phyloP scores from a whole-genome alignment of 2,329 filamentous ascomycete species.

The Fusarium decemcellulare region DNA sequence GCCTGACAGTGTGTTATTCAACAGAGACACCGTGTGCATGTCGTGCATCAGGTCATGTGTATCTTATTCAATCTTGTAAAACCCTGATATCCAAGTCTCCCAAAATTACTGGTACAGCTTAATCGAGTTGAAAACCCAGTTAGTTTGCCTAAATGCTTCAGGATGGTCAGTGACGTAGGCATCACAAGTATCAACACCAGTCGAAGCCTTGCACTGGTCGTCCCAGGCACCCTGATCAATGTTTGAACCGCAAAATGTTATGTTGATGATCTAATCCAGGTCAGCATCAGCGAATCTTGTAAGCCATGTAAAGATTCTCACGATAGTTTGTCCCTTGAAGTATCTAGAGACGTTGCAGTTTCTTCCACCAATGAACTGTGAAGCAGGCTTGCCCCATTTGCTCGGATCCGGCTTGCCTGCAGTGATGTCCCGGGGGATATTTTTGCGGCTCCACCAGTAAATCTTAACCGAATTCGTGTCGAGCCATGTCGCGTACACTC shows the following conservation, averaged over 20 bases:
- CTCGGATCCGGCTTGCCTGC: conserved; percentile 71
- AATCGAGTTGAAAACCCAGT: conserved; percentile 79
- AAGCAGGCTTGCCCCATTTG: conserved; percentile 75
- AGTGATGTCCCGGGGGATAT: conserved; percentile 72
- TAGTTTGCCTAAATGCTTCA: conserved; percentile 74
- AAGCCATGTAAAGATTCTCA: conserved; percentile 48
- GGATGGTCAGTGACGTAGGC: conserved; percentile 80
- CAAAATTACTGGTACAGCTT: conserved; percentile 63
- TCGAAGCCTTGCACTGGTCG: conserved; percentile 24
- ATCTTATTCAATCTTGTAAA: too few species aligned
- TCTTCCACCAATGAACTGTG: conserved; percentile 73
- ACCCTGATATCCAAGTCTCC: too few species aligned
- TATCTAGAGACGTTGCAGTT: conserved; percentile 76
- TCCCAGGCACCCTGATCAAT: conserved; percentile 32
- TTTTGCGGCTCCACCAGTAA: conserved; percentile 79
- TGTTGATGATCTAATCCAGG: conserved; percentile 68
- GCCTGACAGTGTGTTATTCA: too few species aligned
- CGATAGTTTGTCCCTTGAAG: conserved; percentile 78
- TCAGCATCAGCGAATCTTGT: background rate
- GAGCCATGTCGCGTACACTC: conserved; percentile 80
- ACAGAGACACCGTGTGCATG: too few species aligned
- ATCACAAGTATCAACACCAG: conserved; percentile 70
- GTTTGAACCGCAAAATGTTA: conserved; percentile 80
- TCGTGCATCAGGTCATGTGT: too few species aligned
- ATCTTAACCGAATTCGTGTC: conserved; percentile 75